Evolutionary conservation across 2,329 filamentous ascomycete genomes (phyloP).

Genomic region (Cladophialophora psammophila): DNA sequence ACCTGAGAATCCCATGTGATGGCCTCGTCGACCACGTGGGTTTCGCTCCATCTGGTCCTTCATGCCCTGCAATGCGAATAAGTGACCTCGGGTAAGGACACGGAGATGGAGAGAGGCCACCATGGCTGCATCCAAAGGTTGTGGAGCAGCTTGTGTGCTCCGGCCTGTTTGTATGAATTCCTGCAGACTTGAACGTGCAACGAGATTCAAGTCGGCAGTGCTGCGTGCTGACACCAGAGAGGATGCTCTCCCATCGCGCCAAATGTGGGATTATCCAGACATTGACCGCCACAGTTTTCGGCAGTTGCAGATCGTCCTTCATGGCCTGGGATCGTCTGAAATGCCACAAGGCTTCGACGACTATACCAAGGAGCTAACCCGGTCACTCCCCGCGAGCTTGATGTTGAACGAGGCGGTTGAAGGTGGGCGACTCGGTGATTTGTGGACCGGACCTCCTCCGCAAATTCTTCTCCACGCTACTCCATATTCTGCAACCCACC

Average conservation of each 20-base stretch:
- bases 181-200: too few relatives aligned
- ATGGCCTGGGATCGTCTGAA: background rate
- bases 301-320: constrained; percentile 21
- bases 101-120: background rate
- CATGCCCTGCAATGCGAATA: too few relatives aligned
- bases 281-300: constrained; percentile 16
- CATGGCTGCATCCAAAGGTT: background rate
- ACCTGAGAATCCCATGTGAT: background rate
- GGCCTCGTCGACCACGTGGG: background rate
- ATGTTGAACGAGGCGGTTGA: background rate
- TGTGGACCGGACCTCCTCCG: constrained; percentile 8
- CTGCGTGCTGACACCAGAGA: background rate
- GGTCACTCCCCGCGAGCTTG: constrained; percentile 19
- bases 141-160: background rate
- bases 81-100: background rate
- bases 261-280: constrained; percentile 15
- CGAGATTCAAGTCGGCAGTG: background rate
- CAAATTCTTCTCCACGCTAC: constrained; percentile 11
- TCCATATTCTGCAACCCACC: background rate
- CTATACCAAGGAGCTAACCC: constrained; percentile 27
- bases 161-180: too few relatives aligned
- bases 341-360: background rate
- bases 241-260: background rate
- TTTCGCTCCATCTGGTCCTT: background rate
- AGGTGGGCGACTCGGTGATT: background rate